Conservation (phyloP, 176 grass and related monocot species). For the Poa annua region DNA sequence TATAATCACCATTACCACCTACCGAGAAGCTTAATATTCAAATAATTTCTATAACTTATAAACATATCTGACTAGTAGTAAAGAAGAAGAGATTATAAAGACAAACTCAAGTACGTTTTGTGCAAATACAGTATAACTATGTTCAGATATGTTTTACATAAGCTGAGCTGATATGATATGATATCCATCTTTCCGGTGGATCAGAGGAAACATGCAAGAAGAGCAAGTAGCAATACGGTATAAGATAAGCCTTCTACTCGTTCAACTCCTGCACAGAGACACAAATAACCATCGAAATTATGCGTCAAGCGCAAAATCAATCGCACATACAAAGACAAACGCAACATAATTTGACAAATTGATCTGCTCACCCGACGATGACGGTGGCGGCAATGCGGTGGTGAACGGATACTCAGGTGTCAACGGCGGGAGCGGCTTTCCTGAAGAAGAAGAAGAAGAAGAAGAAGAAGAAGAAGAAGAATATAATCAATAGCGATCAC, state of each 20-base stretch:
- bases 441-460: not conserved
- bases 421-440: conserved; percentile 49
- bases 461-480: too few relatives aligned
- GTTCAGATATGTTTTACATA: not conserved
- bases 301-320: not conserved
- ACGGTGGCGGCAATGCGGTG: not conserved
- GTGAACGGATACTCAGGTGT: conserved; percentile 51
- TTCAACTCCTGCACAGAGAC: conserved; percentile 1
- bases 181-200: not conserved
- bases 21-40: too few relatives aligned
- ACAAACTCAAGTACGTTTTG: not conserved
- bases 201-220: conserved; percentile 17
- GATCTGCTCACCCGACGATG: conserved; percentile 31
- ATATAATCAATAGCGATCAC: not conserved
- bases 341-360: not conserved
- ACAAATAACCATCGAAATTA: not conserved
- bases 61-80: too few relatives aligned
- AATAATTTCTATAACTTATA: too few relatives aligned
- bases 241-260: not conserved
- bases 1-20: too few relatives aligned
- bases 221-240: not conserved
- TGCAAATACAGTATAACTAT: not conserved
- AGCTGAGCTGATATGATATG: not conserved
- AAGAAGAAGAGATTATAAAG: too few relatives aligned
- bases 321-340: not conserved